phyloP scores from a whole-genome alignment of 805 yeast genomes.

The Komagataella ulmi region DNA sequence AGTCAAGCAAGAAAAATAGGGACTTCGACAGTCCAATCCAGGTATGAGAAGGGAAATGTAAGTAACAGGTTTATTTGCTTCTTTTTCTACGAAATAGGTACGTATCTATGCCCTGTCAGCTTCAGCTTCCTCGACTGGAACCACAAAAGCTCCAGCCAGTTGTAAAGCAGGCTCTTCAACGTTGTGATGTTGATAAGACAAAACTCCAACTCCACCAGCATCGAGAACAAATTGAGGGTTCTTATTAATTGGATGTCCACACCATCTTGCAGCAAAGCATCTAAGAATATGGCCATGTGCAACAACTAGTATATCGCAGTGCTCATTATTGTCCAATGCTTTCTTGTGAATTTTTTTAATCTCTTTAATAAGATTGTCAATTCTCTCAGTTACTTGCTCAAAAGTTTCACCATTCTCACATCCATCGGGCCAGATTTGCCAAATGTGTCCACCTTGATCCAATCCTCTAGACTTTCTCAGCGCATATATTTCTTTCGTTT shows the following conservation, averaged over 20 bases:
- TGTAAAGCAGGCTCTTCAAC: slow-evolving; percentile 79
- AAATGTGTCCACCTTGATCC: slow-evolving; percentile 23
- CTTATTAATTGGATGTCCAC: slow-evolving; percentile 34
- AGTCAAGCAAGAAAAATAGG: neutral
- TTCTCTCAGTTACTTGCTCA: slow-evolving; percentile 50
- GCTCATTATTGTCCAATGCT: slow-evolving; percentile 33
- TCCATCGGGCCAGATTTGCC: slow-evolving; percentile 89
- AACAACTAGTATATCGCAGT: slow-evolving; percentile 68
- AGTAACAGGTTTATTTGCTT: neutral
- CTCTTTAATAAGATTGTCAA: slow-evolving; percentile 56
- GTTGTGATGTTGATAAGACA: slow-evolving; percentile 78
- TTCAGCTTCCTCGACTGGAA: slow-evolving; percentile 51
- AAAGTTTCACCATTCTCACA: slow-evolving; percentile 83
- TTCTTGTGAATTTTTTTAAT: slow-evolving; percentile 46
- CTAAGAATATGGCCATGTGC: slow-evolving; percentile 93
- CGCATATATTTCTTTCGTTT: slow-evolving; percentile 51
- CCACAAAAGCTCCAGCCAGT: slow-evolving; percentile 71
- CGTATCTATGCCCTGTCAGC: slow-evolving; percentile 5
- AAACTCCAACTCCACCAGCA: slow-evolving; percentile 91
- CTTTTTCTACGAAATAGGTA: neutral
- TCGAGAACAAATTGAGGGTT: slow-evolving; percentile 81
- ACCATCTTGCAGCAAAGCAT: slow-evolving; percentile 86
- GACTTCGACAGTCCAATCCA: neutral
- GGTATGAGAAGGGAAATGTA: neutral
- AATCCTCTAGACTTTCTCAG: slow-evolving; percentile 50